Percentiles rank a stretch among this genome's conserved stretches.
Conservation (phyloP, 2,329 filamentous ascomycete genomes). For the Verticillium albo-atrum region DNA sequence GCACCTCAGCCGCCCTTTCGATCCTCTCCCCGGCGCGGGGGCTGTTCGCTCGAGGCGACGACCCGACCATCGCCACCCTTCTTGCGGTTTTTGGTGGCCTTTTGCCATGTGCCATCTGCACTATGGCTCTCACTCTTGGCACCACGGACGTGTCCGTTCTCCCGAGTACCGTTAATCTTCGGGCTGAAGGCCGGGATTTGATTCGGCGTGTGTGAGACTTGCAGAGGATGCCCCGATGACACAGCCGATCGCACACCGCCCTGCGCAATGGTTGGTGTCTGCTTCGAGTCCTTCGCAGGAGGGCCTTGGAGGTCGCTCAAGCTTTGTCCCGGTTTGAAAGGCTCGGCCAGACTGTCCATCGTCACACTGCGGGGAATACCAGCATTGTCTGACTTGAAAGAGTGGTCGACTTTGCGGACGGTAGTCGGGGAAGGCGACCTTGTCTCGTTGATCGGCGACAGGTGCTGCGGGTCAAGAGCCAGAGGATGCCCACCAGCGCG, state of each 20-base stretch:
- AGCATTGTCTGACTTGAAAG: neutral
- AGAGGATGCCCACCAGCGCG: conserved; percentile 27
- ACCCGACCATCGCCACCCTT: conserved; percentile 41
- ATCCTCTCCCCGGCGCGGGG: conserved; percentile 54
- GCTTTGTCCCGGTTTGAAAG: neutral
- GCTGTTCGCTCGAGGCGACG: conserved; percentile 39
- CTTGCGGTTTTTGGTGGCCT: conserved; percentile 49
- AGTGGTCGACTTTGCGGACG: conserved; percentile 36
- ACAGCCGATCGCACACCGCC: neutral
- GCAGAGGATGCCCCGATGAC: conserved; percentile 2
- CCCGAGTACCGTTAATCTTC: conserved; percentile 35
- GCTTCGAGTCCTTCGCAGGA: conserved; percentile 22
- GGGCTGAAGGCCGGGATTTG: conserved; percentile 17
- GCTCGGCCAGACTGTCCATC: neutral
- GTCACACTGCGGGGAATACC: neutral
- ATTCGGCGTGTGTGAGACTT: neutral
- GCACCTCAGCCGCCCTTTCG: conserved; percentile 55
- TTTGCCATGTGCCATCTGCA: conserved; percentile 51
- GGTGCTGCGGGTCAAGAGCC: conserved; percentile 38
- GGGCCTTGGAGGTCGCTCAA: conserved; percentile 3
- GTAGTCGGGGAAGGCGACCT: conserved; percentile 66
- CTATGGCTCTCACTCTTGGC: conserved; percentile 50
- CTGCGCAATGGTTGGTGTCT: conserved; percentile 16
- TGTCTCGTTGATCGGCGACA: conserved; percentile 72
- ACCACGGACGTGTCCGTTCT: conserved; percentile 49